phyloP scores from a whole-genome alignment of 1,139 yeast species.

The Komagataea norvegica region DNA sequence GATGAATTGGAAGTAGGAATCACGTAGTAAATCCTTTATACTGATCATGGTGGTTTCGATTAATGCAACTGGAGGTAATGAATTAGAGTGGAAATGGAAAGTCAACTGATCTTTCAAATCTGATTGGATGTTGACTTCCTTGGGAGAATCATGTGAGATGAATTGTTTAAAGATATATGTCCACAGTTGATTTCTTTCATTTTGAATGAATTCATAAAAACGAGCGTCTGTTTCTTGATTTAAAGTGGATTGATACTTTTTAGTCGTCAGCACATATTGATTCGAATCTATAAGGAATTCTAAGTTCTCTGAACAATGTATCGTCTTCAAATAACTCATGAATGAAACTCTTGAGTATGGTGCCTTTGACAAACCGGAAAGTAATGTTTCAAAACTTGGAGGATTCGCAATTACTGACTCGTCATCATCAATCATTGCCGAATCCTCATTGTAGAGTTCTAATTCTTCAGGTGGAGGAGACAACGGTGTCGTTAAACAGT shows the following conservation, averaged over 20 bases:
- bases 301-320: slow-evolving; percentile 25
- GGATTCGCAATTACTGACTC: slow-evolving; percentile 7
- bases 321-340: slow-evolving; percentile 19
- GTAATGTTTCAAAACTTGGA: slow-evolving; percentile 20
- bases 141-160: slow-evolving; percentile 22
- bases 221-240: neutral
- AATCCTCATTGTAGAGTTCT: neutral
- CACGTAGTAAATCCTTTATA: slow-evolving; percentile 22
- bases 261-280: slow-evolving; percentile 11
- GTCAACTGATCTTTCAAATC: slow-evolving; percentile 18
- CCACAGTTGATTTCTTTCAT: slow-evolving; percentile 19
- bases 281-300: slow-evolving; percentile 24
- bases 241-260: slow-evolving; percentile 1
- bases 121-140: slow-evolving; percentile 26
- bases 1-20: slow-evolving; percentile 23
- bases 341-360: slow-evolving; percentile 26
- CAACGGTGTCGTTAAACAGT: slow-evolving; percentile 8
- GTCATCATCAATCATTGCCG: neutral
- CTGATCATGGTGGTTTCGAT: slow-evolving; percentile 19
- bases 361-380: slow-evolving; percentile 21
- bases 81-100: slow-evolving; percentile 9
- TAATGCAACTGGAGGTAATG: slow-evolving; percentile 16
- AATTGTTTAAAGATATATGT: slow-evolving; percentile 19
- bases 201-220: slow-evolving; percentile 5
- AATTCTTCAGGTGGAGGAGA: slow-evolving; percentile 12